These are phyloP conservation scores for Calonectria pteridis DNA, from an alignment of 2,329 filamentous ascomycete species.

Conservation along the genomic window DNA sequence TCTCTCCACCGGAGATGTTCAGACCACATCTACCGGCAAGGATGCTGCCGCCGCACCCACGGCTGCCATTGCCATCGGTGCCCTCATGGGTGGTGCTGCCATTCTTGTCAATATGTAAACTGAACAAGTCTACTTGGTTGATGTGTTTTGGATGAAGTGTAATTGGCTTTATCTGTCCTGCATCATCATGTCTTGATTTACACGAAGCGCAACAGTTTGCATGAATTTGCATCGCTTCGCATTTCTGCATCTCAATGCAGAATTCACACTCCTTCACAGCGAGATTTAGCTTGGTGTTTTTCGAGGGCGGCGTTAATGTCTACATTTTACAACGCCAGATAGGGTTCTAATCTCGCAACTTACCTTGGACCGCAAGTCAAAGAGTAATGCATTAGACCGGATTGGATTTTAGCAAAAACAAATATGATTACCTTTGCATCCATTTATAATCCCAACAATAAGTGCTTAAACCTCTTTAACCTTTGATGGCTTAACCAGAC, in stretches of 20 bases:
- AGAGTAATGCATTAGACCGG: neutral
- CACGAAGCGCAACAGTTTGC: neutral
- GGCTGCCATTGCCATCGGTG: neutral
- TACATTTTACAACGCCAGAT: neutral
- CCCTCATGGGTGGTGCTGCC: neutral
- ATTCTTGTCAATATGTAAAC: conserved; percentile 4
- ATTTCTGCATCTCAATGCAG: neutral
- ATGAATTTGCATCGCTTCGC: neutral
- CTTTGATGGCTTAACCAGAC: neutral
- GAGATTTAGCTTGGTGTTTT: neutral
- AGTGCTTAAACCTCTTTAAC: neutral
- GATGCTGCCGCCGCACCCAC: neutral
- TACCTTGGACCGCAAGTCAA: too few species aligned
- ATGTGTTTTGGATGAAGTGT: neutral
- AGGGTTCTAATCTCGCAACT: neutral
- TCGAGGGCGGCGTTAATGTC: neutral
- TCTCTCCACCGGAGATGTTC: neutral
- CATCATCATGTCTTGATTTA: neutral
- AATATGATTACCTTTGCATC: neutral
- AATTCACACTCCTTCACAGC: neutral
- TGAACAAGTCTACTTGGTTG: neutral
- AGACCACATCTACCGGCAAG: neutral
- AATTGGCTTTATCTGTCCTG: neutral
- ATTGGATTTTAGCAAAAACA: neutral
- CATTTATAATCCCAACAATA: neutral